Conservation (phyloP, 176 grass and related monocot genomes). For the Paspalum notatum region DNA sequence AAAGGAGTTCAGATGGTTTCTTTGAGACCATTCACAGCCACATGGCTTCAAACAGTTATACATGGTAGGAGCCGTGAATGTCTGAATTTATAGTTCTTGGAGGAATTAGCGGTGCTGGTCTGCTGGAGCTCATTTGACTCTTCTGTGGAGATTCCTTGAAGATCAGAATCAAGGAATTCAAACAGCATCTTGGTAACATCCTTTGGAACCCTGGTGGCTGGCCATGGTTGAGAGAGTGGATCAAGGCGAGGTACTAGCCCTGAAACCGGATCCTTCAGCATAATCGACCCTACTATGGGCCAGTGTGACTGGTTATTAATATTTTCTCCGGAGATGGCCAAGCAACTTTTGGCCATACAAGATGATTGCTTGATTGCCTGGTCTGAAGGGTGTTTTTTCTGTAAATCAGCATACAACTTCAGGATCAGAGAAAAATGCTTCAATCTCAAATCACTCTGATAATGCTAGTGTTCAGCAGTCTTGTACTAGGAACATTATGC, state of each 20-base stretch:
- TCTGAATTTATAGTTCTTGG: slow-evolving; percentile 11
- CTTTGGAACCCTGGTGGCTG: neutral
- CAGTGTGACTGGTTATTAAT: neutral
- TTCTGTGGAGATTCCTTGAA: slow-evolving; percentile 16
- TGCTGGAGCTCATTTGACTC: slow-evolving; percentile 18
- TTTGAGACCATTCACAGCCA: slow-evolving; percentile 19
- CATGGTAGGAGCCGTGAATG: neutral
- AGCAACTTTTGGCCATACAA: neutral
- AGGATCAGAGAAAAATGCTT: neutral
- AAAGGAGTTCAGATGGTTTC: neutral
- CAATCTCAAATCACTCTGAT: neutral
- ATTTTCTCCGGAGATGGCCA: neutral
- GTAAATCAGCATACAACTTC: neutral
- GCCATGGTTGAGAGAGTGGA: neutral
- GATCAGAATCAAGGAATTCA: slow-evolving; percentile 1
- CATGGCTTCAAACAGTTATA: slow-evolving; percentile 13
- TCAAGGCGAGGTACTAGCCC: slow-evolving; percentile 30
- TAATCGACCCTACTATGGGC: neutral
- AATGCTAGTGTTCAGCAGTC: neutral
- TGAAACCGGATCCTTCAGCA: neutral
- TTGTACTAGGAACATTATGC: neutral
- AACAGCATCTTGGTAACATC: neutral
- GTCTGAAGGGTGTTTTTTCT: neutral
- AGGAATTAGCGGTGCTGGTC: slow-evolving; percentile 13
- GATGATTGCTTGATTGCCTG: slow-evolving; percentile 8